Evolutionary conservation across 2,329 filamentous ascomycete genomes (phyloP), one percentile per base, ranked within the genome.

Genomic region (Phialophora macrospora): DNA sequence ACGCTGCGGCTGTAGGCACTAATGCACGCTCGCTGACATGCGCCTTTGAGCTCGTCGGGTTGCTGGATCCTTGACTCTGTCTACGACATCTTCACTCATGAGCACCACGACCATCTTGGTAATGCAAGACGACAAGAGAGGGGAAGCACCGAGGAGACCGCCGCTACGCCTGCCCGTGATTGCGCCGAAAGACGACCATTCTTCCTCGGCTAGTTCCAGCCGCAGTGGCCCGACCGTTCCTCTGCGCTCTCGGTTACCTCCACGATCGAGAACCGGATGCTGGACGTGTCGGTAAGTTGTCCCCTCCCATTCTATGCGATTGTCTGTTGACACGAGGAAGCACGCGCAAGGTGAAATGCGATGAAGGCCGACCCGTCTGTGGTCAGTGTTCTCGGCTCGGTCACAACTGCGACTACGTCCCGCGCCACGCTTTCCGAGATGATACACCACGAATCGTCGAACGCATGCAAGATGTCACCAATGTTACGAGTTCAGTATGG

Each of bases 361-460:
- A 86, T 72, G 84, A 86, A 74, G 76, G 76, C 48, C 80, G 82
- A 71, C 84, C 83, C 62, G 79, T 78, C 71, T 86, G 84, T 74
- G 83, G 82, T 78, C 84, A 85, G 78, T 87, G 85, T 74, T 78
- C 80, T 32, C 79, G 84, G 61, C 77, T 87, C 24, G 82, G 84
- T 54, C 83, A 86, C 72, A 77, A 78, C 41, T 87, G 85, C 73
- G 85, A 87, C 72, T 87, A 86, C 75, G 82, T 81, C 64, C 83
- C 84, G 17, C 80, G 85, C 55, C 77, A 84, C n/a, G 78, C 80
- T n/a, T 85, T 84, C 72, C 79, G 81, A 67, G 80, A 85, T 73
- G 83, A 84, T 70, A 84, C 83, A n/a, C 74, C 77, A 38, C 78
- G 82, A 59, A 78, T 84, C 38, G 79, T 82, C 65, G 80, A 82